Evolutionary conservation across 805 yeast species (phyloP).

Genomic region (Lipomyces kockii): DNA sequence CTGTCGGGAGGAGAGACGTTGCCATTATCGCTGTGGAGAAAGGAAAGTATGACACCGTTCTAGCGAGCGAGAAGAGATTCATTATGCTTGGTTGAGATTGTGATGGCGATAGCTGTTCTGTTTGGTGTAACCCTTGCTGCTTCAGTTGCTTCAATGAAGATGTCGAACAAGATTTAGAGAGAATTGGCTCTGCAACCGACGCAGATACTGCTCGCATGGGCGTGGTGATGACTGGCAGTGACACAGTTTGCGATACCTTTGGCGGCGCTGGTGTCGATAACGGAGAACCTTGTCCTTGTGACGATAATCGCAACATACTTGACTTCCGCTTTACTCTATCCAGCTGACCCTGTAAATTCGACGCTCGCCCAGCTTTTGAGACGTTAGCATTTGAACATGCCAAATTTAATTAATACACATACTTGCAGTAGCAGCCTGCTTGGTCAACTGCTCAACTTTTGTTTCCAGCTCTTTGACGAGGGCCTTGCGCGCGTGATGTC

Average conservation of each 20-base stretch:
- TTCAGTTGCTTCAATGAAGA: constrained; percentile 17
- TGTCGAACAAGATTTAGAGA: constrained; percentile 14
- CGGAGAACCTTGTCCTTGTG: constrained; percentile 9
- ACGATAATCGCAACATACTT: constrained; percentile 20
- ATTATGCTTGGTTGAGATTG: constrained; percentile 12
- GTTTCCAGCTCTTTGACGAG: constrained; percentile 14
- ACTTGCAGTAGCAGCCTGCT: constrained; percentile 17
- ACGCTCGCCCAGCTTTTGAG: constrained; percentile 24
- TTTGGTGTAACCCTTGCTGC: constrained; percentile 22
- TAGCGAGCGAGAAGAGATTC: constrained; percentile 24
- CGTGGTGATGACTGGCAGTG: constrained; percentile 21
- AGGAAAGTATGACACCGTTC: constrained; percentile 27
- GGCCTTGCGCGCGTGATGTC: constrained; percentile 3
- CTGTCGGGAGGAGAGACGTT: constrained; percentile 2
- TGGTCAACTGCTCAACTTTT: constrained; percentile 20
- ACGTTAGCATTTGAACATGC: neutral
- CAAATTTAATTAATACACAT: neutral
- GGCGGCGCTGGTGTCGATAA: constrained; percentile 28
- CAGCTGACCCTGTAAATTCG: constrained; percentile 21
- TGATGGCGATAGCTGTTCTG: constrained; percentile 6
- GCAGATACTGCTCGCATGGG: constrained; percentile 17
- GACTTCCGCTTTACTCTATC: constrained; percentile 25
- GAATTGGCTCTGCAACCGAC: constrained; percentile 4
- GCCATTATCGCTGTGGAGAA: constrained; percentile 27
- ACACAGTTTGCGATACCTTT: constrained; percentile 18